A percentile compares a stretch with the other conserved stretches of the same genome.
Evolutionary conservation across 2,329 filamentous ascomycete genomes (phyloP).

Genomic region (Beauveria caledonica): DNA sequence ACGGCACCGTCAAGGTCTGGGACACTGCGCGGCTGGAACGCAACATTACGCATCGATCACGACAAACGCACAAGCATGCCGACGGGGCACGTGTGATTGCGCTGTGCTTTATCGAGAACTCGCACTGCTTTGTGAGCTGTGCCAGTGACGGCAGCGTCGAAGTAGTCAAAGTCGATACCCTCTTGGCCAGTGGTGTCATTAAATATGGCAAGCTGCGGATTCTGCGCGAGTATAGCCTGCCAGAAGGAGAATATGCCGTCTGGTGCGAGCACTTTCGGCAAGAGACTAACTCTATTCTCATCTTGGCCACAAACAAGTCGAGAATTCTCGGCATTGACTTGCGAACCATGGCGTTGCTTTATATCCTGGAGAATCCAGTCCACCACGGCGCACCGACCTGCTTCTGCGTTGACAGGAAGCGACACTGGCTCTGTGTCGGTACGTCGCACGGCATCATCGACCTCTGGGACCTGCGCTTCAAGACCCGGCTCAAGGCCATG

Average conservation of each 20-base stretch:
- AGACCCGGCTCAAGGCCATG: slow-evolving; percentile 79
- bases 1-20: slow-evolving; percentile 88
- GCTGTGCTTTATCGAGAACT: slow-evolving; percentile 86
- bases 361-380: slow-evolving; percentile 74
- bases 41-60: slow-evolving; percentile 79
- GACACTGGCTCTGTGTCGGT: slow-evolving; percentile 84
- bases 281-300: slow-evolving; percentile 71
- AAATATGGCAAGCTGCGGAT: slow-evolving; percentile 72
- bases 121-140: slow-evolving; percentile 86
- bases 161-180: slow-evolving; percentile 69
- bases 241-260: slow-evolving; percentile 65
- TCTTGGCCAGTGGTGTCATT: slow-evolving; percentile 38
- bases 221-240: slow-evolving; percentile 74
- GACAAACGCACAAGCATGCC: slow-evolving; percentile 74
- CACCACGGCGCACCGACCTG: slow-evolving; percentile 88
- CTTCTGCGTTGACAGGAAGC: slow-evolving; percentile 78
- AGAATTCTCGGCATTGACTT: slow-evolving; percentile 79
- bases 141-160: slow-evolving; percentile 85
- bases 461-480: slow-evolving; percentile 96
- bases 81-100: slow-evolving; percentile 66
- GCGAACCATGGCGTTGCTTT: slow-evolving; percentile 75
- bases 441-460: slow-evolving; percentile 90
- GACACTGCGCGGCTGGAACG: slow-evolving; percentile 83
- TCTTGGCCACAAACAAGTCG: slow-evolving; percentile 80
- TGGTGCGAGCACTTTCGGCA: slow-evolving; percentile 90